These are phyloP conservation scores for Reutealis trisperma DNA, from an alignment of 345 rosid genomes.

Conservation along the genomic window DNA sequence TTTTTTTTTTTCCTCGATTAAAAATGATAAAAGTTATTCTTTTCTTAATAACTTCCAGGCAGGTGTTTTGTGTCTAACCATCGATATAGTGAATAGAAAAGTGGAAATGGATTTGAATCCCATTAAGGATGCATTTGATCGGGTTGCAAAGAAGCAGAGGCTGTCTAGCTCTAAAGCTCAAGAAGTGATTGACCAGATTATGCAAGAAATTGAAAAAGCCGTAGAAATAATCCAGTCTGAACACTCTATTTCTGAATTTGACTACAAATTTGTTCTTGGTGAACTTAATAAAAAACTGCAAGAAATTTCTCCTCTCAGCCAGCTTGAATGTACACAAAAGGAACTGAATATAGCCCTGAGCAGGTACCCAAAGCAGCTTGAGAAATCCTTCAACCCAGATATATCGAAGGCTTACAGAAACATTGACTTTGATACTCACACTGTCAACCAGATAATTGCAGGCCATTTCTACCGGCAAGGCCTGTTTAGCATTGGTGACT, in stretches of 20 bases:
- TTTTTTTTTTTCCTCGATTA: background rate
- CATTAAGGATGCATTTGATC: slow-evolving; percentile 75
- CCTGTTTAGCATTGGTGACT: slow-evolving; percentile 64
- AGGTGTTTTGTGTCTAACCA: slow-evolving; percentile 11
- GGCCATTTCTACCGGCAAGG: slow-evolving; percentile 69
- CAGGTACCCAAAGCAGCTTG: slow-evolving; percentile 64
- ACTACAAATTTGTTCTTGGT: slow-evolving; percentile 37
- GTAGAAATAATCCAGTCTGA: slow-evolving; percentile 30
- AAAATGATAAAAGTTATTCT: background rate
- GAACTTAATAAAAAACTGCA: slow-evolving; percentile 47
- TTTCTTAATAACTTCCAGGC: background rate
- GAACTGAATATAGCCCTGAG: slow-evolving; percentile 57
- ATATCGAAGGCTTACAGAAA: slow-evolving; percentile 68
- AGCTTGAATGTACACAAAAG: slow-evolving; percentile 61
- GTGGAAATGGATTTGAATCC: slow-evolving; percentile 87
- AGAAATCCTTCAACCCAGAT: slow-evolving; percentile 59
- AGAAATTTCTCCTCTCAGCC: slow-evolving; percentile 46
- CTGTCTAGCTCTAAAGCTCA: slow-evolving; percentile 53
- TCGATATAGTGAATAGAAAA: background rate
- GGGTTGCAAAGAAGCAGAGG: slow-evolving; percentile 72
- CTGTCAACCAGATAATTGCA: slow-evolving; percentile 64
- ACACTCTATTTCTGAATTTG: slow-evolving; percentile 24
- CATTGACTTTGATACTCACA: slow-evolving; percentile 53
- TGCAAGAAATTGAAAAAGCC: slow-evolving; percentile 58
- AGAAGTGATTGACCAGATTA: slow-evolving; percentile 51